Evolutionary conservation across 2,329 filamentous ascomycete genomes (phyloP).

Genomic region (Bipolaris bicolor): DNA sequence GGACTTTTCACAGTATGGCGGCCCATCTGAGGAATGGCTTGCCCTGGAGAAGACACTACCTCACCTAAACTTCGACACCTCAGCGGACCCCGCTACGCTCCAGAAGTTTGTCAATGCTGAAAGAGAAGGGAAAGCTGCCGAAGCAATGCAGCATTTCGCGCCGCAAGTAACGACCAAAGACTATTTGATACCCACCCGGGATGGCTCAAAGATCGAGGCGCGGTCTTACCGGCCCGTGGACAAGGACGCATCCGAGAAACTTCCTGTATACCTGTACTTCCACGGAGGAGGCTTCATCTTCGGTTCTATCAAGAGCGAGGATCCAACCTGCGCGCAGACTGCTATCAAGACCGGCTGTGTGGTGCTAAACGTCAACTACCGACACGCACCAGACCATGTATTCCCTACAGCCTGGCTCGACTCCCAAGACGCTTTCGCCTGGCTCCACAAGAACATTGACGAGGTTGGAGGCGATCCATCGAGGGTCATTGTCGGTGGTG

Average conservation of each 20-base stretch:
- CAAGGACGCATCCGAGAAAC: constrained; percentile 37
- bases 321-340: constrained; percentile 58
- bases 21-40: constrained; percentile 41
- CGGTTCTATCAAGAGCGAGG: constrained; percentile 61
- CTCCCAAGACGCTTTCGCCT: constrained; percentile 60
- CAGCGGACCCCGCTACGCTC: constrained; percentile 22
- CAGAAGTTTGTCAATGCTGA: constrained; percentile 29
- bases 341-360: constrained; percentile 52
- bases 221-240: constrained; percentile 55
- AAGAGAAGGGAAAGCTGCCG: constrained; percentile 28
- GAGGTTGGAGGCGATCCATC: constrained; percentile 49
- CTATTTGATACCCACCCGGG: constrained; percentile 51
- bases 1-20: constrained; percentile 15
- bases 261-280: constrained; percentile 57
- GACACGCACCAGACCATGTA: constrained; percentile 61
- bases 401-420: constrained; percentile 64
- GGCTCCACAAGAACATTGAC: constrained; percentile 57
- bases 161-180: constrained; percentile 31
- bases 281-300: constrained; percentile 65
- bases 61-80: constrained; percentile 28
- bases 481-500: constrained; percentile 58
- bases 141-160: constrained; percentile 26
- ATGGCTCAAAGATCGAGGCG: constrained; percentile 53
- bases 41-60: constrained; percentile 38
- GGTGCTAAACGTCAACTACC: constrained; percentile 64